These are phyloP conservation scores for Fusarium succisae DNA, from an alignment of 2,329 filamentous ascomycete species.

Conservation along the genomic window DNA sequence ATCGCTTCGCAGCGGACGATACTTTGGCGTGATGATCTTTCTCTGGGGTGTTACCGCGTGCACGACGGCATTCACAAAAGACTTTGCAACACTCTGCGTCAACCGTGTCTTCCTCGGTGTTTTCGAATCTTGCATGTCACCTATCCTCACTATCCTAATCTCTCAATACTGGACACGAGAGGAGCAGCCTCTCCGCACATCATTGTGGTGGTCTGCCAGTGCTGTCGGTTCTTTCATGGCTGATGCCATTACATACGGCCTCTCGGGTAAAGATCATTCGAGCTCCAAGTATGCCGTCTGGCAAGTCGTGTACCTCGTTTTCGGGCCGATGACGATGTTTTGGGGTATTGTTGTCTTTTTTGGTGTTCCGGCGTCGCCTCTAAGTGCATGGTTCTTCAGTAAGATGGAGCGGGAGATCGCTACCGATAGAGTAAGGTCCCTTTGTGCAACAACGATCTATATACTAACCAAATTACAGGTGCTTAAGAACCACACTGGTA, in stretches of 20 bases:
- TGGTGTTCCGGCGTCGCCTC: background rate
- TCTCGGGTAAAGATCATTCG: background rate
- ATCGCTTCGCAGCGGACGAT: rapidly evolving
- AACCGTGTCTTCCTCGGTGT: background rate
- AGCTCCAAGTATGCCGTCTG: background rate
- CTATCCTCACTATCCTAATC: background rate
- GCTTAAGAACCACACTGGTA: background rate
- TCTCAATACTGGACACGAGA: background rate
- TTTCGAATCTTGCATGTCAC: background rate
- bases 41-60: background rate
- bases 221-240: background rate
- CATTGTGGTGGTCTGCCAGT: background rate
- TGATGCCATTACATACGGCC: background rate
- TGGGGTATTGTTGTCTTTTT: background rate
- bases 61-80: background rate
- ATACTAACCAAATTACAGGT: background rate
- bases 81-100: background rate
- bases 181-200: background rate
- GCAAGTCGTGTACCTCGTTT: background rate
- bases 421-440: background rate
- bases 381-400: background rate
- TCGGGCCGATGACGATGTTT: background rate
- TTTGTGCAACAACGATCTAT: no score
- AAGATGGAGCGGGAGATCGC: background rate
- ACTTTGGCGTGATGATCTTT: background rate